A percentile compares a stretch with the other conserved stretches of the same genome.
Evolutionary conservation across 345 rosid species (phyloP).

Genomic region (Acer yangbiense): DNA sequence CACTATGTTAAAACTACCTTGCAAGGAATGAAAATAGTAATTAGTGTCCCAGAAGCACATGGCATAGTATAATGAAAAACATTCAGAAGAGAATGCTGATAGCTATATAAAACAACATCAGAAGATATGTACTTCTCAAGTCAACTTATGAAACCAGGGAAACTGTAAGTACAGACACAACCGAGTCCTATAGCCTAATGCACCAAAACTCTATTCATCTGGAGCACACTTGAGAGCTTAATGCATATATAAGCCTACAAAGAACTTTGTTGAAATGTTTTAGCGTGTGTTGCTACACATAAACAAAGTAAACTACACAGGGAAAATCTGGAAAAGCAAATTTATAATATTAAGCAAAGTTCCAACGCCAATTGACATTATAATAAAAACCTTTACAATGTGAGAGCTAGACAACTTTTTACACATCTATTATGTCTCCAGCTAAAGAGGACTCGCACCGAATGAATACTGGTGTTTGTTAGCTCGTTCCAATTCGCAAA

Average conservation of each 20-base stretch:
- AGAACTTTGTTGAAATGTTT: not conserved
- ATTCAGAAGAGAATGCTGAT: conserved; percentile 2
- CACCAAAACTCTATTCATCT: conserved; percentile 1
- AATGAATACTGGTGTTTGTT: not conserved
- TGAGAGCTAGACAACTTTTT: not conserved
- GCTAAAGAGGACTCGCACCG: not conserved
- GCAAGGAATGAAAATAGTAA: conserved; percentile 8
- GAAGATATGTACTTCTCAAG: not conserved
- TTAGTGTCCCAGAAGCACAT: not conserved
- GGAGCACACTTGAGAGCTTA: not conserved
- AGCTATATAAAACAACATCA: conserved; percentile 4
- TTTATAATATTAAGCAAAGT: not conserved
- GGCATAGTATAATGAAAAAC: not conserved
- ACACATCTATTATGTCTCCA: not conserved
- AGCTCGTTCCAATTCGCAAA: conserved; percentile 11
- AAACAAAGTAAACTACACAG: conserved; percentile 12
- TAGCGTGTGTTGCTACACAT: not conserved
- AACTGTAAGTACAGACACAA: not conserved
- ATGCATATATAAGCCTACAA: not conserved
- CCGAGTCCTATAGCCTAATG: not conserved
- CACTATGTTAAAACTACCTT: not conserved
- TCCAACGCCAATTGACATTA: conserved; percentile 7
- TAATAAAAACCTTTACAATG: not conserved
- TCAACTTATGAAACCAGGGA: not conserved
- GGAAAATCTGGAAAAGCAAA: conserved; percentile 1